Conservation (phyloP, 352 stramenopile genomes). For the Globisporangium parvum region DNA sequence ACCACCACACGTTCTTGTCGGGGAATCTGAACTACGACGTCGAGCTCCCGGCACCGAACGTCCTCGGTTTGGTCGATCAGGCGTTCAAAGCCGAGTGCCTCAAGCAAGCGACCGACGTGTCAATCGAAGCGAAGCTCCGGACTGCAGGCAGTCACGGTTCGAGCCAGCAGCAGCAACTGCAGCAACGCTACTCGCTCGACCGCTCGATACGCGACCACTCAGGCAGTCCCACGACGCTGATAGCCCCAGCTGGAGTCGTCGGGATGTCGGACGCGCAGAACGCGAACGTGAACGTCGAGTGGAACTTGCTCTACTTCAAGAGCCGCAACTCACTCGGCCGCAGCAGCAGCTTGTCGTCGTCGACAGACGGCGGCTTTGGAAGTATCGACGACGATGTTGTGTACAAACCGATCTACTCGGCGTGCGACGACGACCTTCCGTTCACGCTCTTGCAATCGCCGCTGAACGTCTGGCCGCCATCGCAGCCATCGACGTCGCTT, state of each 20-base stretch:
- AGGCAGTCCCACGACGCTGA: constrained; percentile 5
- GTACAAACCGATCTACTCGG: constrained; percentile 52
- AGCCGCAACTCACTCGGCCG: constrained; percentile 28
- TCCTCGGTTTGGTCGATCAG: constrained; percentile 51
- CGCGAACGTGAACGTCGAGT: constrained; percentile 39
- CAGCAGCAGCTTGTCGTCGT: constrained; percentile 24
- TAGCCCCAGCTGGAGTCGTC: background rate
- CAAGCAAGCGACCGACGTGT: constrained; percentile 44
- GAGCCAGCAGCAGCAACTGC: constrained; percentile 14
- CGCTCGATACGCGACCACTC: constrained; percentile 5
- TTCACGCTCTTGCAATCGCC: constrained; percentile 65
- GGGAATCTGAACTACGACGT: constrained; percentile 82
- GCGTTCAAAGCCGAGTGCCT: constrained; percentile 72
- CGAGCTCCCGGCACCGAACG: constrained; percentile 28
- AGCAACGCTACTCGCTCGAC: constrained; percentile 13
- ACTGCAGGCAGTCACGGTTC: background rate
- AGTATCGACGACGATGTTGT: constrained; percentile 19
- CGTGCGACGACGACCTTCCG: constrained; percentile 42
- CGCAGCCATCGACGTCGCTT: background rate
- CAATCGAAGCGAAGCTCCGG: constrained; percentile 50
- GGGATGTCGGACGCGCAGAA: constrained; percentile 8
- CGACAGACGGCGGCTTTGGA: constrained; percentile 11
- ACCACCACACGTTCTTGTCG: constrained; percentile 78
- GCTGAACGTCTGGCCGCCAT: background rate
- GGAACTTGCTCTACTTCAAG: constrained; percentile 47